These are phyloP conservation scores for Mycena sanguinolenta DNA, from an alignment of 768 basidiomycete genomes.

Conservation along the genomic window DNA sequence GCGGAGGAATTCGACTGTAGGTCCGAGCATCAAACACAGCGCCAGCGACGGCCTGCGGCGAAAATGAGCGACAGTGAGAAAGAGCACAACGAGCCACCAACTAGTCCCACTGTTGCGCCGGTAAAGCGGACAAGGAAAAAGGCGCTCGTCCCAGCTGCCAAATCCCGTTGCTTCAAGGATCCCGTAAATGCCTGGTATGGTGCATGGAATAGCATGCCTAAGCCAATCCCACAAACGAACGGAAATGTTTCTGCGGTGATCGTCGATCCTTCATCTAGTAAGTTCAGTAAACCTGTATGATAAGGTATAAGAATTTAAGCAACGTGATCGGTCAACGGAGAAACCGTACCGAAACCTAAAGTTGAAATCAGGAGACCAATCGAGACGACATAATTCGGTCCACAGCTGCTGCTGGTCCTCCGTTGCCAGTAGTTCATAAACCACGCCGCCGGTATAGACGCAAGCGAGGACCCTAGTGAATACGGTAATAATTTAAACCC, in stretches of 20 bases:
- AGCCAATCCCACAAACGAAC: conserved; percentile 79
- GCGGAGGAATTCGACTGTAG: conserved; percentile 62
- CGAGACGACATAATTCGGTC: conserved; percentile 76
- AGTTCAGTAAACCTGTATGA: conserved; percentile 71
- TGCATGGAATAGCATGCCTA: conserved; percentile 89
- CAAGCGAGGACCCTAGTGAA: conserved; percentile 86
- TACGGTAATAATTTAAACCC: conserved; percentile 85
- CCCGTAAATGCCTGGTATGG: conserved; percentile 86
- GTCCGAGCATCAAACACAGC: conserved; percentile 75
- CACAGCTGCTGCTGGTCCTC: conserved; percentile 66
- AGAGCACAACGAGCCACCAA: conserved; percentile 49
- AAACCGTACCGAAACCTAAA: conserved; percentile 75
- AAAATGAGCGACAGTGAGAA: conserved; percentile 32
- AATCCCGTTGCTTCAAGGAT: conserved; percentile 72
- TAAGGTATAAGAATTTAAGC: conserved; percentile 38
- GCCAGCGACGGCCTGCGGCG: conserved; percentile 77
- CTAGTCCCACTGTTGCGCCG: conserved; percentile 86
- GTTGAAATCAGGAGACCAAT: conserved; percentile 74
- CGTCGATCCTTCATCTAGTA: conserved; percentile 68
- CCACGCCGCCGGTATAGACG: conserved; percentile 91
- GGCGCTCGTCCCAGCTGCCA: conserved; percentile 86
- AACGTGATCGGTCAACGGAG: conserved; percentile 28
- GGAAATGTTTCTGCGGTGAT: conserved; percentile 69
- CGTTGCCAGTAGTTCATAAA: conserved; percentile 78
- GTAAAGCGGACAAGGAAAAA: conserved; percentile 92